Percentiles rank a stretch among this genome's conserved stretches.
Evolutionary conservation across 2,329 filamentous ascomycete species (phyloP).

Genomic region (Lojkania enalia): DNA sequence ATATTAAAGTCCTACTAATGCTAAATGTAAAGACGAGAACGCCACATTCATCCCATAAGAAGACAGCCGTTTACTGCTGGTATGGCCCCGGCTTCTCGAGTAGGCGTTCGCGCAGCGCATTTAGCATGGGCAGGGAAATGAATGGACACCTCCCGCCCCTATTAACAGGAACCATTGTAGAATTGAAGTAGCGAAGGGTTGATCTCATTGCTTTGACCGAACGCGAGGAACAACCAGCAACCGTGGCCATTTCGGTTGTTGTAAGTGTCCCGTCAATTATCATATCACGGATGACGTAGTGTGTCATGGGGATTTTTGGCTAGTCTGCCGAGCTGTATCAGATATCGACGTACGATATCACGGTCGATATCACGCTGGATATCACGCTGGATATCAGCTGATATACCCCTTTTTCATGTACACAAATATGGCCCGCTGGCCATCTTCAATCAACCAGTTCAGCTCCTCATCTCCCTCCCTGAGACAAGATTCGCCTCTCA

Average conservation of each 20-base stretch:
- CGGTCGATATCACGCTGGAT: no score
- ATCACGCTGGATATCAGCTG: no score
- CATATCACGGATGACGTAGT: no score
- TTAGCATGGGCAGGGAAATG: slow-evolving; percentile 32
- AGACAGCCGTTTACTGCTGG: slow-evolving; percentile 31
- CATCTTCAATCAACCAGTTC: no score
- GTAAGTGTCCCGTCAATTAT: background rate
- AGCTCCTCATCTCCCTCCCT: no score
- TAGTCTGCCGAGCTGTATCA: no score
- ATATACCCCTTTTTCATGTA: no score
- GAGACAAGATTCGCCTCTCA: no score
- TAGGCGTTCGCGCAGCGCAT: slow-evolving; percentile 31
- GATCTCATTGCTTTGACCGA: background rate
- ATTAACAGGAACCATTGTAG: background rate
- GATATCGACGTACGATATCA: no score
- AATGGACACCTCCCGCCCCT: slow-evolving; percentile 14
- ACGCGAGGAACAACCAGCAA: background rate
- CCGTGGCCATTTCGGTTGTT: background rate
- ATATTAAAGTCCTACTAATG: slow-evolving; percentile 30
- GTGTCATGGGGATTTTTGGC: no score
- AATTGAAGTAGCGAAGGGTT: background rate
- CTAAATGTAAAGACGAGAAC: slow-evolving; percentile 16
- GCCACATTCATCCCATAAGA: slow-evolving; percentile 32
- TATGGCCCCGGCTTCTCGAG: slow-evolving; percentile 34
- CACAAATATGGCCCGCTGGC: no score